Evolutionary conservation across 768 basidiomycete genomes (phyloP).

Genomic region (Suillus sp.): DNA sequence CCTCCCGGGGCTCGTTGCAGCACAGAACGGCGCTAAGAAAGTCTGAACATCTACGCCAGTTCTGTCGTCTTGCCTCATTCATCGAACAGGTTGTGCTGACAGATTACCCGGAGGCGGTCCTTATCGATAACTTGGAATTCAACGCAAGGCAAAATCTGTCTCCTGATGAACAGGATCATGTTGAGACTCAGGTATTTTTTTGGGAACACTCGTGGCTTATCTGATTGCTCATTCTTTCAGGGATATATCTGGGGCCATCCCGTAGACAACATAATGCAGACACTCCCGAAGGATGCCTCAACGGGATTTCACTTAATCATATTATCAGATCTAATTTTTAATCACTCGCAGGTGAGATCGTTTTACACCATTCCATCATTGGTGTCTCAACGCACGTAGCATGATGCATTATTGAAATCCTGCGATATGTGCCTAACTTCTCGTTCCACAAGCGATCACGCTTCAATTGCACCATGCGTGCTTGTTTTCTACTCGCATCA

Average conservation of each 20-base stretch:
- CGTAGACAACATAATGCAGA: conserved; percentile 36
- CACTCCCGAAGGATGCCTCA: conserved; percentile 23
- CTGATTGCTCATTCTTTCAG: conserved; percentile 31
- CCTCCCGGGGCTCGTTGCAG: conserved; percentile 78
- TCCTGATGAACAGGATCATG: conserved; percentile 18
- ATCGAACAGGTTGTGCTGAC: conserved; percentile 76
- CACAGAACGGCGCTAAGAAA: conserved; percentile 66
- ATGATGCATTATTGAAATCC: conserved; percentile 76
- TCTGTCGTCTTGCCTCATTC: not conserved
- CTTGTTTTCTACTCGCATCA: conserved; percentile 92
- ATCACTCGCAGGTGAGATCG: conserved; percentile 78
- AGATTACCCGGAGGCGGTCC: conserved; percentile 83
- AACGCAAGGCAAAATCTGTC: conserved; percentile 67
- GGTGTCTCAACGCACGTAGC: conserved; percentile 45
- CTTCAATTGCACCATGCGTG: conserved; percentile 40
- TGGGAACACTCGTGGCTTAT: conserved; percentile 20
- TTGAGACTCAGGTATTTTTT: conserved; percentile 40
- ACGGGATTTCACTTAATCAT: conserved; percentile 76
- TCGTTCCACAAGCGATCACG: conserved; percentile 23
- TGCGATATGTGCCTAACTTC: conserved; percentile 52
- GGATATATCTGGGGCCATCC: conserved; percentile 85
- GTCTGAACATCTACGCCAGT: conserved; percentile 37
- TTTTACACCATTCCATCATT: not conserved
- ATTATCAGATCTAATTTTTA: conserved; percentile 92
- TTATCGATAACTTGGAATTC: conserved; percentile 72